Base-by-base conservation (phyloP, 257 asterid genomes). In the Solanum sitiens region DNA sequence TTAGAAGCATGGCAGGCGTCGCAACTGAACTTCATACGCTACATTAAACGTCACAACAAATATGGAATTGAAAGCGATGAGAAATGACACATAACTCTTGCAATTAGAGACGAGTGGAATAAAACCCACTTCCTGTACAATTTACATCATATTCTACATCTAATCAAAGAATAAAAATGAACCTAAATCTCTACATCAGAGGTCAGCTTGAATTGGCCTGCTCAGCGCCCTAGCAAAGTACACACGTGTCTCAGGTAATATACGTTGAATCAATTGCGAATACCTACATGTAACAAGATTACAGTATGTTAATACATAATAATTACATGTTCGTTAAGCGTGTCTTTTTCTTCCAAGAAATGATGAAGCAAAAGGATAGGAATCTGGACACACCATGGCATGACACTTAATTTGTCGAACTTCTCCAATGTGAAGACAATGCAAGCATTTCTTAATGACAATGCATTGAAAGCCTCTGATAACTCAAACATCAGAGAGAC, bases 391-490 rank as follows among this genome's bases (percentile, higher is more conserved):
- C 94, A 95, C 99, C 96, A 90, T 89, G 96, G 94, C 98, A 92
- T 91, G 76, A 83, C 72, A 50, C 92, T 89, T 88, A 97, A 86
- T 74, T 93, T 93, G 91, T 94, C 98, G 50, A 87, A 93, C 74
- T 96, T 95, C 83, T 97, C 99, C 90, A 97, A 92, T 93, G 92
- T 92, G 92, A 92, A 96, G 20, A 95, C 85, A 80, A 97, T 94
- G 91, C 98, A 97, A 84, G 99, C 92, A 65, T 94, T 93, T 89
- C 95, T 92, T 91, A 97, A 89, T 65, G 99, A 90, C 84, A 86
- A 67, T 3, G 99, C 99, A 83, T 95, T 97, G 86, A 93, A 97
- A 15, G 98, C 96, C 92, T 97, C 99, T 20, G 99, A 95, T 82
- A 97, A 90, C 89, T 97, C 99, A 39, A 94, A 97, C 99, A 96